Evolutionary conservation across 2,329 filamentous ascomycete genomes (phyloP).

Genomic region (Cordyceps fumosorosea): DNA sequence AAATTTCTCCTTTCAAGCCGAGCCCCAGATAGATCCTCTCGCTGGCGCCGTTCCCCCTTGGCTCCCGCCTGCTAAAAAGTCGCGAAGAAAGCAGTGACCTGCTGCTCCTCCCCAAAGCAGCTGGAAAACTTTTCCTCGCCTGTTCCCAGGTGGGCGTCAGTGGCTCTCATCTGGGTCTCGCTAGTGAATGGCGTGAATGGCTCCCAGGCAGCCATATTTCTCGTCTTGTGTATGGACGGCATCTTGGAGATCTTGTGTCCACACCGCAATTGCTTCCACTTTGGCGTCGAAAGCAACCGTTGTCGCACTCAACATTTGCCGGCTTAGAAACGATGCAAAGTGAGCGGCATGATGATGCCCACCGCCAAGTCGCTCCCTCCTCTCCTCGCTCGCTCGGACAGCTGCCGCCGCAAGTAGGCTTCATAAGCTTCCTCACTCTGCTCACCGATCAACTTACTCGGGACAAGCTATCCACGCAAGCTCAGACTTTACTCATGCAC

Average conservation of each 20-base stretch:
- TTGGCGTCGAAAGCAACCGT: neutral
- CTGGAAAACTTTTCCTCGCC: constrained; percentile 8
- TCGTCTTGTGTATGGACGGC: constrained; percentile 7
- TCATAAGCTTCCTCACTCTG: neutral
- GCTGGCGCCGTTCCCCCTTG: neutral
- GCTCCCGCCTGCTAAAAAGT: neutral
- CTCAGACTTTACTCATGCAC: neutral
- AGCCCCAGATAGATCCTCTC: neutral
- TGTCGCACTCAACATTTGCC: constrained; percentile 2
- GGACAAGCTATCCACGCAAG: neutral
- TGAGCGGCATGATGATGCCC: neutral
- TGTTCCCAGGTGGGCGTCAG: neutral
- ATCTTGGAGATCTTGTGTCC: neutral
- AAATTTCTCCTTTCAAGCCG: constrained; percentile 11
- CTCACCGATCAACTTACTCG: neutral
- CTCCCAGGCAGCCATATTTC: constrained; percentile 11
- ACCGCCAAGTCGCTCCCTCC: neutral
- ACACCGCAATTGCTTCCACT: constrained; percentile 6
- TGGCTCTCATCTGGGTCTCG: neutral
- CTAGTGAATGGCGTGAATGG: neutral
- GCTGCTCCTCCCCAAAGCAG: neutral
- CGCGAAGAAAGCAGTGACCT: neutral
- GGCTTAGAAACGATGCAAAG: neutral
- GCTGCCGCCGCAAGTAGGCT: neutral
- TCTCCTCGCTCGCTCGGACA: neutral